Evolutionary conservation across 2,329 filamentous ascomycete species (phyloP).

Genomic region (Rhynchosporium agropyri): DNA sequence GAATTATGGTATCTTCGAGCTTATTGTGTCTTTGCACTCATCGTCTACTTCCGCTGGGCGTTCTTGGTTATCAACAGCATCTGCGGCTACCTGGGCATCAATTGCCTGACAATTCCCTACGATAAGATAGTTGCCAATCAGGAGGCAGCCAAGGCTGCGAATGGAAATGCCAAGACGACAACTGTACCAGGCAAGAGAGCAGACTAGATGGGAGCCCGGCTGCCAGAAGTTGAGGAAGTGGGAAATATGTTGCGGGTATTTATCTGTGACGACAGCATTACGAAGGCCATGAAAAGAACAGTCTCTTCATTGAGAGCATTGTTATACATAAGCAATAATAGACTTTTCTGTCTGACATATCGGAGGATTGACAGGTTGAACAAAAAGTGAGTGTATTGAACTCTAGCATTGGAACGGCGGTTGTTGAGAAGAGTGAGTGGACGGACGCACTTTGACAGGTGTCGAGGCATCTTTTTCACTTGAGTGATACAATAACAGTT

Average conservation of each 20-base stretch:
- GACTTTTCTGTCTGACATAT: constrained; percentile 8
- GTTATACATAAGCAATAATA: constrained; percentile 19
- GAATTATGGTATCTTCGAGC: constrained; percentile 82
- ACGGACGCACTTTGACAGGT: constrained; percentile 10
- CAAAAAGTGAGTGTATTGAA: constrained; percentile 3
- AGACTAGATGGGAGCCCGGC: constrained; percentile 28
- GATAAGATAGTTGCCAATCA: constrained; percentile 49
- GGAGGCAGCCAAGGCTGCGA: constrained; percentile 35
- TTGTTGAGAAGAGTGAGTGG: constrained; percentile 19
- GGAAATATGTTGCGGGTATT: not conserved
- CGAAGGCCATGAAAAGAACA: constrained; percentile 14
- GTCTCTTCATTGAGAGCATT: constrained; percentile 4
- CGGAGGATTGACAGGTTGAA: not conserved
- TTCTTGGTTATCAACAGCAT: constrained; percentile 88
- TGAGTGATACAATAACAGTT: not conserved
- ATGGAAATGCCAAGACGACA: constrained; percentile 29
- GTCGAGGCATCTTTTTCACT: not conserved
- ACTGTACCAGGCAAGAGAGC: constrained; percentile 37
- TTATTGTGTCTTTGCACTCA: constrained; percentile 79
- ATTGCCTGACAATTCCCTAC: constrained; percentile 82
- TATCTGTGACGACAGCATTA: constrained; percentile 4
- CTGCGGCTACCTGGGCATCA: constrained; percentile 89
- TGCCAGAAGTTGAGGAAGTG: not conserved
- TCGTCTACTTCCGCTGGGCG: constrained; percentile 95
- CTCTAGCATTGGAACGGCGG: constrained; percentile 26